Base-by-base conservation (phyloP, 2,329 filamentous ascomycete species). In the Pestalotiopsis sp. region DNA sequence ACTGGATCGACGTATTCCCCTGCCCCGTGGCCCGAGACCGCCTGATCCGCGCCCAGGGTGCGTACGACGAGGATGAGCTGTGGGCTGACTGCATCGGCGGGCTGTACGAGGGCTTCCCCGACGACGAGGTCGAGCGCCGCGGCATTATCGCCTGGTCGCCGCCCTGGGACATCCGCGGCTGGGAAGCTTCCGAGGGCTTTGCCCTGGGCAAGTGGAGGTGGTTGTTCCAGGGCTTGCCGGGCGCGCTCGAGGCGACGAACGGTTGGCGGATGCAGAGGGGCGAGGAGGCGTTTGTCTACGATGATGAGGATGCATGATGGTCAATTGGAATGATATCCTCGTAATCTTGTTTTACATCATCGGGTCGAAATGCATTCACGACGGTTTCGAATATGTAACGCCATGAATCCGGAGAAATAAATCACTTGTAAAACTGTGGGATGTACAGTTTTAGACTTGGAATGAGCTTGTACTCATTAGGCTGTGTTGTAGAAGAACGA, bases 1-100 rank as follows among this genome's bases (percentile, higher is more conserved):
- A 77, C 69, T 84, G 82, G 82, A 80, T 84, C 70, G 81, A 84
- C 73, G 23, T 81, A 27, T 77, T 82, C 58, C 82, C 83, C 1
- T 77, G 68, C 69, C 78, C 82, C n/a, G 73, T 73, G 66, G 76
- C 71, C 72, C 75, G 83, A 56, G 82, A 84, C 73, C 75, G 75
- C 68, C 72, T 83, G 65, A 83, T 84, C 70, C 77, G 57, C 4
- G 76, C 75, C 45, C 69, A 74, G 17, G 76, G 76, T 65, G 76
- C 73, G 25, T 83, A 82, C 45, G 81, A 84, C 68, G 80, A 83
- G 41, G 81, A 83, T 67, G 82, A 80, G 13, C 74, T 84, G 13
- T 84, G 82, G 79, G 73, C 76, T 12, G 83, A 84, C 73, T 77
- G 76, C 49, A 76, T 82, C 66, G 82, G 82, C 2, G 82, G 81